Conservation (phyloP, 108 stramenopile genomes). For the Mayamaea pseudoterrestris region DNA sequence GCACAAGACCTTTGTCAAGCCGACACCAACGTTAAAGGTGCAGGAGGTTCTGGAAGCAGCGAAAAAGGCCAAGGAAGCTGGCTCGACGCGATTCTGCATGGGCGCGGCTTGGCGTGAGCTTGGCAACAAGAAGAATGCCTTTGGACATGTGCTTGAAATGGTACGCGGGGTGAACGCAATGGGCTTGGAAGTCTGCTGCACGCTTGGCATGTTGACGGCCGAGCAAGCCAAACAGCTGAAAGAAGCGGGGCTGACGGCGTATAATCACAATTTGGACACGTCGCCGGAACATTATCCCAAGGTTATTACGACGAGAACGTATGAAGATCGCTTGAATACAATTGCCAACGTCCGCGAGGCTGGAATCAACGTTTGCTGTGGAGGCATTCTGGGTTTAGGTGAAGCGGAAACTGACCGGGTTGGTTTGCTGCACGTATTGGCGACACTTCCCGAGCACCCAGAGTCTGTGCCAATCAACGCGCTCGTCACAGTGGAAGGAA, state of each 20-base stretch:
- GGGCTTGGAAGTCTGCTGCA: constrained; percentile 95
- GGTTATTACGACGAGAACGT: constrained; percentile 86
- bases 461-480: constrained; percentile 97
- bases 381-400: constrained; percentile 94
- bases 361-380: constrained; percentile 94
- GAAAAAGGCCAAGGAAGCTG: constrained; percentile 88
- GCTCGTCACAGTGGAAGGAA: constrained; percentile 83
- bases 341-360: constrained; percentile 95
- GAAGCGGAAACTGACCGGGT: constrained; percentile 90
- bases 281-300: constrained; percentile 94
- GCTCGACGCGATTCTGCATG: constrained; percentile 97
- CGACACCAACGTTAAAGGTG: constrained; percentile 95
- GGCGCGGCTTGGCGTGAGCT: constrained; percentile 97
- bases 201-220: constrained; percentile 91
- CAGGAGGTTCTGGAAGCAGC: constrained; percentile 94
- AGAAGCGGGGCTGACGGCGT: constrained; percentile 91
- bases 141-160: constrained; percentile 93
- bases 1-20: constrained; percentile 97
- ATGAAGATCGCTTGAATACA: constrained; percentile 91
- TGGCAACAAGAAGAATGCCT: constrained; percentile 96
- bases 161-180: constrained; percentile 85
- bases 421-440: constrained; percentile 88
- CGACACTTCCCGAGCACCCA: constrained; percentile 90
- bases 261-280: constrained; percentile 98
- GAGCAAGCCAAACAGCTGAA: constrained; percentile 94